These are phyloP conservation scores for Phyllosticta ampelicida DNA, from an alignment of 2,329 filamentous ascomycete species.

Conservation along the genomic window DNA sequence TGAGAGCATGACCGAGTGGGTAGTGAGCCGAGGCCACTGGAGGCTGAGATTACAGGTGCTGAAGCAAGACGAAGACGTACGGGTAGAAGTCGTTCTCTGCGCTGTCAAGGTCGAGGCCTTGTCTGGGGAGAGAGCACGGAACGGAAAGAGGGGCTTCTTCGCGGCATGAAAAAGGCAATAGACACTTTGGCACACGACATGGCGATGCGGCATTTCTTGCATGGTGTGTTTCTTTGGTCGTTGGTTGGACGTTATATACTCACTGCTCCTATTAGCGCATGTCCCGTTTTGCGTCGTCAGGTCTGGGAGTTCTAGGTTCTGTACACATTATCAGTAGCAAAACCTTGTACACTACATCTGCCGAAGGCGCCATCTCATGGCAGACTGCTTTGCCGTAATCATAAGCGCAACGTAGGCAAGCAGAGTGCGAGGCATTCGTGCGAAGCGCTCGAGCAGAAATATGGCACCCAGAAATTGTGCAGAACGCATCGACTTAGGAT, in stretches of 20 bases:
- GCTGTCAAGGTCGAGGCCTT: constrained; percentile 68
- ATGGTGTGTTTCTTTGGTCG: not conserved
- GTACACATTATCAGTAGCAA: too few relatives aligned
- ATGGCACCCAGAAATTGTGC: too few relatives aligned
- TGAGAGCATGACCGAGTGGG: constrained; percentile 19
- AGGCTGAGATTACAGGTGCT: constrained; percentile 46
- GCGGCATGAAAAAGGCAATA: not conserved
- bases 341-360: too few relatives aligned
- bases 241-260: not conserved
- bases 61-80: constrained; percentile 34
- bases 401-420: too few relatives aligned
- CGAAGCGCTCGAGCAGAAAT: too few relatives aligned
- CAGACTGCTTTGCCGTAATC: too few relatives aligned
- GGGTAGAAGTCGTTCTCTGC: constrained; percentile 60
- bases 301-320: too few relatives aligned
- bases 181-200: not conserved
- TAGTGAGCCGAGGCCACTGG: constrained; percentile 31
- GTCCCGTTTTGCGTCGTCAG: too few relatives aligned
- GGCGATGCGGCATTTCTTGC: not conserved
- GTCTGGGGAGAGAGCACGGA: constrained; percentile 55
- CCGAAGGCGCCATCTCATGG: too few relatives aligned
- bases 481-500: too few relatives aligned
- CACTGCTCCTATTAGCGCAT: too few relatives aligned
- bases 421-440: too few relatives aligned
- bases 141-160: constrained; percentile 55